Percentiles rank a stretch among this genome's conserved stretches.
phyloP scores from a whole-genome alignment of 2,329 filamentous ascomycete genomes.

The Myriosclerotinia curreyana region DNA sequence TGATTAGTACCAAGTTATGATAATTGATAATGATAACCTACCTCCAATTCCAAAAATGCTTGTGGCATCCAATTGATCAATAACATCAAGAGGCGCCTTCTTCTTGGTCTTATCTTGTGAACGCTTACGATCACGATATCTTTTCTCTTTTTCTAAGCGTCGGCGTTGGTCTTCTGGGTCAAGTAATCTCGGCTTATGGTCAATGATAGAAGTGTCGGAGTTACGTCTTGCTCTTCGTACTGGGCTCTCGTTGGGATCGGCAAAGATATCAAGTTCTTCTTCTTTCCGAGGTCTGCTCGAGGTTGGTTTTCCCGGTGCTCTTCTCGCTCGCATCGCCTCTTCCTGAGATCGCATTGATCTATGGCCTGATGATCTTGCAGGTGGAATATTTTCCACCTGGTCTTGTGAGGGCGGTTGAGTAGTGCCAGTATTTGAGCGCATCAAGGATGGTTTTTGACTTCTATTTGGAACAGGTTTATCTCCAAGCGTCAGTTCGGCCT shows the following conservation, averaged over 20 bases:
- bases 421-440: slow-evolving; percentile 45
- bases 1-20: slow-evolving; percentile 20
- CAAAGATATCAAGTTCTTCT: slow-evolving; percentile 39
- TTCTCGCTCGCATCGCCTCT: slow-evolving; percentile 56
- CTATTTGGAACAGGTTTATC: slow-evolving; percentile 50
- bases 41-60: slow-evolving; percentile 91
- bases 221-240: slow-evolving; percentile 64
- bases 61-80: slow-evolving; percentile 94
- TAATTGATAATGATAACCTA: slow-evolving; percentile 50
- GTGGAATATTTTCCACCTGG: slow-evolving; percentile 47
- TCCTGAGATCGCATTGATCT: slow-evolving; percentile 66
- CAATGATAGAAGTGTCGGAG: slow-evolving; percentile 72
- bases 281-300: slow-evolving; percentile 4
- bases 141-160: slow-evolving; percentile 54
- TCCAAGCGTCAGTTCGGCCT: slow-evolving; percentile 68
- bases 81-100: slow-evolving; percentile 66
- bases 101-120: slow-evolving; percentile 44
- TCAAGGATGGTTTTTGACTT: slow-evolving; percentile 33
- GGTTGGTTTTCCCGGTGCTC: slow-evolving; percentile 41
- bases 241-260: slow-evolving; percentile 38
- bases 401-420: slow-evolving; percentile 41
- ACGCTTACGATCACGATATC: slow-evolving; percentile 40
- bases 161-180: slow-evolving; percentile 57
- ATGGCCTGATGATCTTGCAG: slow-evolving; percentile 45
- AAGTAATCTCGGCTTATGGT: slow-evolving; percentile 50